These are phyloP conservation scores for Phaeotremella skinneri DNA, from an alignment of 768 basidiomycete species.

Conservation along the genomic window DNA sequence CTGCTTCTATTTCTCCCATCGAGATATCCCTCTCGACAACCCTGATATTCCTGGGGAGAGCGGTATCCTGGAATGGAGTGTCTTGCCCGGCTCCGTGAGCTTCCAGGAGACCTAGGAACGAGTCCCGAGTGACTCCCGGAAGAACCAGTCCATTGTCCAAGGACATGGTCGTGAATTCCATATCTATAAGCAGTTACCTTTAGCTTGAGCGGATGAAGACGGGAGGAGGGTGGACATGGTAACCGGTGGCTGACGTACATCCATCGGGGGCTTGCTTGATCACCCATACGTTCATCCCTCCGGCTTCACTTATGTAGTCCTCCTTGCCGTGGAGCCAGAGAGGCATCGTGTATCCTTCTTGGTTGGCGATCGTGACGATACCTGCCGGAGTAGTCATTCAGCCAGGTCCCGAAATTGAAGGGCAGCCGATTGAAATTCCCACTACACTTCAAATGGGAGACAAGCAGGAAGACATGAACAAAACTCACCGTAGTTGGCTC, in stretches of 20 bases:
- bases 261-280: background rate
- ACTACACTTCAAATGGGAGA: background rate
- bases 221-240: too few species aligned
- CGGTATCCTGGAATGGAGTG: background rate
- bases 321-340: background rate
- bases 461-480: background rate
- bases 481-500: constrained; percentile 2
- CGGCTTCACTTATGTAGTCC: constrained; percentile 1
- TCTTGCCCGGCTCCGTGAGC: background rate
- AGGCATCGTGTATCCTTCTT: background rate
- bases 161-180: background rate
- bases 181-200: background rate
- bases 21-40: constrained; percentile 1
- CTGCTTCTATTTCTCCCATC: background rate
- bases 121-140: background rate
- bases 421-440: background rate
- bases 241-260: too few species aligned
- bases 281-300: background rate
- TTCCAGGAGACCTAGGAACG: background rate
- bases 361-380: background rate
- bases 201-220: background rate
- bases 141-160: constrained; percentile 1
- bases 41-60: background rate
- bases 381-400: too few species aligned
- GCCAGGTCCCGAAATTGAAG: too few species aligned